Percentiles rank a stretch among this genome's conserved stretches.
These are phyloP conservation scores for Globisporangium sylvaticum DNA, from an alignment of 352 stramenopile genomes.

Conservation along the genomic window DNA sequence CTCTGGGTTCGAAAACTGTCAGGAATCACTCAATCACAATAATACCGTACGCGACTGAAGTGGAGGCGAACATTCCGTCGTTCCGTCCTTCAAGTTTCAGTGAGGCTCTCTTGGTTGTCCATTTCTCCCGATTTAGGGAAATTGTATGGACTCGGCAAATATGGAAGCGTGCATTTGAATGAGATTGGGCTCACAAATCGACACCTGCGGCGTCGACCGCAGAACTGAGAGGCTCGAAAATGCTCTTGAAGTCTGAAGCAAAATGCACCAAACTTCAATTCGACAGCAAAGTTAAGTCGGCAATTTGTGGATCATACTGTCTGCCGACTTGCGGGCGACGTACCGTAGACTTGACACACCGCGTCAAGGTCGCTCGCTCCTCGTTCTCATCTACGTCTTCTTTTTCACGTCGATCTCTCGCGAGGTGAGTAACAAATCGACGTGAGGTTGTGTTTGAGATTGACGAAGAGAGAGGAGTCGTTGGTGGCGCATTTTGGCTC, in stretches of 20 bases:
- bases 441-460: not conserved
- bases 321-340: not conserved
- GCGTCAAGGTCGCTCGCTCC: not conserved
- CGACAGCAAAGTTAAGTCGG: constrained; percentile 4
- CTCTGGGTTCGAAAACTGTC: not conserved
- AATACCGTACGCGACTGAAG: no score
- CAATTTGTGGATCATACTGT: not conserved
- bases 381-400: not conserved
- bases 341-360: not conserved
- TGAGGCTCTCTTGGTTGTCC: no score
- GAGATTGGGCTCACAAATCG: not conserved
- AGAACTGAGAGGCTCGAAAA: not conserved
- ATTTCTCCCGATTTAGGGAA: not conserved
- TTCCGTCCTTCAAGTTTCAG: not conserved
- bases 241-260: constrained; percentile 12
- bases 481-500: not conserved
- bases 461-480: not conserved
- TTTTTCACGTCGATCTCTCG: not conserved
- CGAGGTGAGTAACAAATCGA: not conserved
- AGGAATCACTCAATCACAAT: no score
- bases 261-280: not conserved
- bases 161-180: not conserved
- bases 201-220: constrained; percentile 8
- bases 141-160: not conserved
- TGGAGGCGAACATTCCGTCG: not conserved